Evolutionary conservation across 2,329 filamentous ascomycete species (phyloP).

Genomic region (Fragosphaeria purpurea): DNA sequence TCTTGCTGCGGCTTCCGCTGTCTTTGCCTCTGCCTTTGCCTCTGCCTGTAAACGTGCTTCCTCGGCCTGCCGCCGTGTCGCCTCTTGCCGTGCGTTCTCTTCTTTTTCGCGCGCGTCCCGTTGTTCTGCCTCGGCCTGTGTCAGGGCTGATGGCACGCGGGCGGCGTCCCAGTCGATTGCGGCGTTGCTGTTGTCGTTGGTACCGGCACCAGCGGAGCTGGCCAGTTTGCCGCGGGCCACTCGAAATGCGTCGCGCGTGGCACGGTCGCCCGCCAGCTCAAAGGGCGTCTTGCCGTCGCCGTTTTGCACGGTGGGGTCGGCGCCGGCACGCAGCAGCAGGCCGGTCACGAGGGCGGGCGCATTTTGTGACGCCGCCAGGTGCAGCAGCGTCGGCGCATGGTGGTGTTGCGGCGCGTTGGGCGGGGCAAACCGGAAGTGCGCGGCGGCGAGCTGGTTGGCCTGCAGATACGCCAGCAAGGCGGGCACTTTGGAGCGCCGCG

Average conservation of each 20-base stretch:
- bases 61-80: slow-evolving; percentile 61
- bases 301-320: slow-evolving; percentile 63
- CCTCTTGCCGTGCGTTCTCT: slow-evolving; percentile 58
- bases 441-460: slow-evolving; percentile 54
- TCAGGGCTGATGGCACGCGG: slow-evolving; percentile 61
- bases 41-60: slow-evolving; percentile 62
- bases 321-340: slow-evolving; percentile 62
- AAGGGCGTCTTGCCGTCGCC: slow-evolving; percentile 76
- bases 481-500: slow-evolving; percentile 82
- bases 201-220: no score
- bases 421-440: slow-evolving; percentile 69
- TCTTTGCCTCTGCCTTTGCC: slow-evolving; percentile 39
- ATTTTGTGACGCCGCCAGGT: slow-evolving; percentile 76
- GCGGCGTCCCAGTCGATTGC: slow-evolving; percentile 58
- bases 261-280: slow-evolving; percentile 74
- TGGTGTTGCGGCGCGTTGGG: slow-evolving; percentile 46
- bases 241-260: slow-evolving; percentile 84
- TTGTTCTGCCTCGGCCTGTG: slow-evolving; percentile 59
- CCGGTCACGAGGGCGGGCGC: slow-evolving; percentile 67
- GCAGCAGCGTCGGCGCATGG: slow-evolving; percentile 74
- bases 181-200: slow-evolving; percentile 57
- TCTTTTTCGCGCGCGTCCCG: slow-evolving; percentile 60
- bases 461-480: slow-evolving; percentile 76
- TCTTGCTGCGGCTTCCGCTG: slow-evolving; percentile 3
- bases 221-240: slow-evolving; percentile 76